Percentiles rank a stretch among this genome's conserved stretches.
These are phyloP conservation scores for Ceriops decandra DNA, from an alignment of 345 rosid genomes.

Conservation along the genomic window DNA sequence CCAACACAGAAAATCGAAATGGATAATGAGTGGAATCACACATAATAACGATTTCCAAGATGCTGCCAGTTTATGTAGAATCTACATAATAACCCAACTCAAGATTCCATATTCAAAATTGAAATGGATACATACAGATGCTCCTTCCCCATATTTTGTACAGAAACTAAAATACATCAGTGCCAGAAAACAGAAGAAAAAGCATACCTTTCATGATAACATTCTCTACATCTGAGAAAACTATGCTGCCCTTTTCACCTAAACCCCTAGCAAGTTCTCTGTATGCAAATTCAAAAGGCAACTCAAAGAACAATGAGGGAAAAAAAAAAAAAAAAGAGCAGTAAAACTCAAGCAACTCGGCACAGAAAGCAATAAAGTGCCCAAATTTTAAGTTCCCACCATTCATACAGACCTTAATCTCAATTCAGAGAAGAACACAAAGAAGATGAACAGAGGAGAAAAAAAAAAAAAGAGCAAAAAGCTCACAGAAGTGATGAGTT, in stretches of 20 bases:
- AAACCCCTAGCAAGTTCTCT: constrained; percentile 82
- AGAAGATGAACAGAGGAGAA: too few species aligned
- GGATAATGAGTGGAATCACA: neutral
- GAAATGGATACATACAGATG: too few species aligned
- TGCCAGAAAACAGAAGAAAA: neutral
- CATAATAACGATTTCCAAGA: too few species aligned
- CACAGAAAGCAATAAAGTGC: neutral
- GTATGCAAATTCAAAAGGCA: constrained; percentile 1
- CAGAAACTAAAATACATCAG: neutral
- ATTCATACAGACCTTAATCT: neutral
- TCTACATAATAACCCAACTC: too few species aligned
- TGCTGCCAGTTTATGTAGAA: too few species aligned
- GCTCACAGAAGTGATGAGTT: constrained; percentile 78
- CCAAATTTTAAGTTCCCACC: neutral
- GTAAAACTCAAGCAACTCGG: neutral
- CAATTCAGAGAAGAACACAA: too few species aligned
- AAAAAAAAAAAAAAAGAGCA: neutral
- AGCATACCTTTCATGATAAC: constrained; percentile 66
- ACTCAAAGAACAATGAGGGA: neutral
- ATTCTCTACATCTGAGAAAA: constrained; percentile 71
- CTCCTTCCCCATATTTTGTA: too few species aligned
- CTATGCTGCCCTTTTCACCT: constrained; percentile 64
- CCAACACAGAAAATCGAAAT: neutral
- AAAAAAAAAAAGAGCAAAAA: neutral
- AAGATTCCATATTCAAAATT: too few species aligned